Base-by-base conservation (phyloP, 2,329 filamentous ascomycete genomes). In the Myriosclerotinia scirpicola region DNA sequence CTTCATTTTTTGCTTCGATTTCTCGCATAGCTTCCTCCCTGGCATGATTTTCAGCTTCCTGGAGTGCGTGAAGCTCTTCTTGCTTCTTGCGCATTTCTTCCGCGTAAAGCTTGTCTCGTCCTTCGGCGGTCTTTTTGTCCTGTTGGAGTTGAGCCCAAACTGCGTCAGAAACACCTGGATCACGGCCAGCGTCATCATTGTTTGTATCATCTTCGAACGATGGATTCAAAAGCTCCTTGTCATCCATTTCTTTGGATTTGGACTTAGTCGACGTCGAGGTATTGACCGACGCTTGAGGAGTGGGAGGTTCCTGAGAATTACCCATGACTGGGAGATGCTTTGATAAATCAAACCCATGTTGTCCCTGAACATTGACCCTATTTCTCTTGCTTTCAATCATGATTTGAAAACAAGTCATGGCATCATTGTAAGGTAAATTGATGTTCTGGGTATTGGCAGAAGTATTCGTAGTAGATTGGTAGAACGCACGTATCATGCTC, bases 141-240 rank as follows among this genome's bases (percentile, higher is more conserved):
- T 67, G 71, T 67, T 87, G 80, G 0, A 90, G 82, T 70, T 88
- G 84, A 1, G 81, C 76, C 88, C 88, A 91, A 1, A 85, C 77
- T 7, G 77, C 83, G 58, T 90, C 86, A 5, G 80, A 82, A 0
- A 90, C 87, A 0, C 84, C 84, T 0, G 79, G 74, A 67, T 91
- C 88, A 15, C 87, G 81, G 65, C 7, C 8, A 42, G 66, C 5
- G 71, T 67, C 1, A 67, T 54, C 22, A 14, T 61, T 50, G 42
- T 44, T 46, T 30, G 46, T 1, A 15, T 42, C 56, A 12, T 11
- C 11, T 38, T 34, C 38, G 5, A 36, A 22, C 6, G 48, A 3
- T 42, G 36, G 14, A 34, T 38, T 38, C 4, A 34, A 17, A 38
- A 22, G 11, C 9, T 54, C 3, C 1, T 59, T n/a, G 0, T 50